Percentiles rank a stretch among this genome's conserved stretches.
Conservation (phyloP, 2,329 filamentous ascomycete genomes). For the Ophiostoma ulmi region DNA sequence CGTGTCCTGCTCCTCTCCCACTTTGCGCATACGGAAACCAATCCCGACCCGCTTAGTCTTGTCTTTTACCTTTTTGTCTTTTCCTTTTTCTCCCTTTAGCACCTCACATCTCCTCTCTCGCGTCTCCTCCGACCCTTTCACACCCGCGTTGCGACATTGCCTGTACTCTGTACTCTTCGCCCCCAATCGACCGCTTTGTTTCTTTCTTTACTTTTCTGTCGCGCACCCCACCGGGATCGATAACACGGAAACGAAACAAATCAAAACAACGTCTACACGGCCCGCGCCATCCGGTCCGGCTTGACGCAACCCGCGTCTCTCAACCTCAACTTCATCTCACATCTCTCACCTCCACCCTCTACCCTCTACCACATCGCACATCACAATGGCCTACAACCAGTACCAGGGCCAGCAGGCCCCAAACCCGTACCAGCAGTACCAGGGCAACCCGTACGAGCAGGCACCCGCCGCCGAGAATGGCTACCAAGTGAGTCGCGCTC, state of each 20-base stretch:
- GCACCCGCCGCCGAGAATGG: constrained; percentile 45
- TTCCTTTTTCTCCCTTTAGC: background rate
- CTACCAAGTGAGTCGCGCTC: constrained; percentile 36
- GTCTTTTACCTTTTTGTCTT: background rate
- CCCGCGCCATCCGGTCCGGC: constrained; percentile 12
- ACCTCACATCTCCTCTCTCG: background rate
- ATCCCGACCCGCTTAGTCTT: background rate
- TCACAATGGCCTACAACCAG: constrained; percentile 55
- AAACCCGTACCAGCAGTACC: constrained; percentile 24
- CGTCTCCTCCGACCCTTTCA: background rate
- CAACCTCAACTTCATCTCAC: background rate
- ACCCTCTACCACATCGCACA: constrained; percentile 9
- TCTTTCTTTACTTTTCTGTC: background rate
- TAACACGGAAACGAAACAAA: background rate
- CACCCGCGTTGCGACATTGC: background rate
- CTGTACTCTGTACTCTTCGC: background rate
- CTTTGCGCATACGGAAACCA: background rate
- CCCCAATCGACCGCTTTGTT: background rate
- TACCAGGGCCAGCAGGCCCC: constrained; percentile 39
- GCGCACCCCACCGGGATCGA: constrained; percentile 10
- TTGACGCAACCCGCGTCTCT: constrained; percentile 14
- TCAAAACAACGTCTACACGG: background rate
- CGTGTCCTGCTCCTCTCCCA: background rate
- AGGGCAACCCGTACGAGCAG: constrained; percentile 60
- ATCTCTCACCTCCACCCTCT: background rate